Evolutionary conservation across 1,139 yeast genomes (phyloP).

Genomic region (Suhomyces bribrorum): DNA sequence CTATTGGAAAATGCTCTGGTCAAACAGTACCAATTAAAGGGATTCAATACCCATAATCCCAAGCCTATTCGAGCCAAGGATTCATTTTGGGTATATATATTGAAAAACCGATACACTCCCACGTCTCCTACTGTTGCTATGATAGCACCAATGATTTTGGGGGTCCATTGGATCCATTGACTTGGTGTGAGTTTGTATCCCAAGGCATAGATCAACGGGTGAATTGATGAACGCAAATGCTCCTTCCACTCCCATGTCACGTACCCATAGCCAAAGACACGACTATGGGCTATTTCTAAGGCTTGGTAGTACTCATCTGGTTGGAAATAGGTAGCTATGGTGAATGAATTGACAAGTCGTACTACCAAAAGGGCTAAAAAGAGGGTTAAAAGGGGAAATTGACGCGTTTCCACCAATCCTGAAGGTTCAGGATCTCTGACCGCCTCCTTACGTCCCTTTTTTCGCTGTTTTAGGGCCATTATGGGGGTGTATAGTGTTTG

Average conservation of each 20-base stretch:
- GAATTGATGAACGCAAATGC: slow-evolving; percentile 73
- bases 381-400: not conserved
- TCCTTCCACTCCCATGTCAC: slow-evolving; percentile 94
- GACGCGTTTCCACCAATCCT: too few species aligned
- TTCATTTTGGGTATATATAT: slow-evolving; percentile 35
- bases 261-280: slow-evolving; percentile 78
- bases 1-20: slow-evolving; percentile 88
- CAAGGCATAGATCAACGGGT: slow-evolving; percentile 68
- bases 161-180: slow-evolving; percentile 32
- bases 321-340: slow-evolving; percentile 78
- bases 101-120: slow-evolving; percentile 52
- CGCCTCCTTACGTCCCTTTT: not conserved
- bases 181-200: slow-evolving; percentile 31
- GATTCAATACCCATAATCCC: slow-evolving; percentile 60
- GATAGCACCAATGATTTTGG: slow-evolving; percentile 68
- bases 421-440: too few species aligned
- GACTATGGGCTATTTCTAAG: slow-evolving; percentile 84
- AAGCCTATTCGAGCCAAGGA: slow-evolving; percentile 48
- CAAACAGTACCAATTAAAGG: slow-evolving; percentile 79
- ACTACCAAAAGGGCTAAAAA: slow-evolving; percentile 14
- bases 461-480: not conserved
- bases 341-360: slow-evolving; percentile 63
- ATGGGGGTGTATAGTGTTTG: not conserved
- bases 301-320: slow-evolving; percentile 96
- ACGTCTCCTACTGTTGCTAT: slow-evolving; percentile 76